Evolutionary conservation across 2,329 filamentous ascomycete species (phyloP), one percentile per base, ranked within the genome.

Genomic region (Fusarium denticulatum): DNA sequence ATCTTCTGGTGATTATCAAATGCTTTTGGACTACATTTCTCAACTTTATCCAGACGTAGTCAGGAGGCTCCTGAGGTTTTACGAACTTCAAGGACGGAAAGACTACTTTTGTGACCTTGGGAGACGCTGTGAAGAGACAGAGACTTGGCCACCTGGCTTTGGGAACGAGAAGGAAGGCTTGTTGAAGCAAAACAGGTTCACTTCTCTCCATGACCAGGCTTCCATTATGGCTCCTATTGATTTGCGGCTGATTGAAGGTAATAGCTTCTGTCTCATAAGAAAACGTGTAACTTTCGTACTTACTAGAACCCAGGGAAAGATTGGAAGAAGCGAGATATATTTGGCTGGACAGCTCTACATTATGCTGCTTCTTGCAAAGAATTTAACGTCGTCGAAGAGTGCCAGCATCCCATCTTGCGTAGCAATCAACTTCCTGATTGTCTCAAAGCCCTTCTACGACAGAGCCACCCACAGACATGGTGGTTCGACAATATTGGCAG

Each of bases 301-400:
- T n/a, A 45, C 28, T 18, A 24, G 28, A 24, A 20, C 13, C 20
- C 8, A 28, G 30, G 16, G 14, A 34, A 34, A 15, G 28, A 45
- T 12, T 32, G 13, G 16, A 32, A 18, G 6, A 20, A 30, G 28
- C 14, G 32, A 22, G 49, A 56, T 5, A 32, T 56, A 1, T 56
- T 61, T 20, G 49, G 49, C 18, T 61, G 49, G 59, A 32, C 49
- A 37, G 3, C 49, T 3, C 10, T 61, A 0, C 49, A 46, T 3
- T 46, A 39, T 18, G 39, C 49, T 45, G 26, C 39, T 3, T 34
- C 39, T 12, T 26, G 22, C 3, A 20, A 20, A 3, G 16, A 34
- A 0, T 15, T 57, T 2, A 7, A 26, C 2, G 1, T 36, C 16
- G 1, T 34, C 26, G 6, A 24, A 5, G 15, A 36, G 22, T 6